phyloP scores from a whole-genome alignment of 305 asterid species.

The Salvia sclarea region DNA sequence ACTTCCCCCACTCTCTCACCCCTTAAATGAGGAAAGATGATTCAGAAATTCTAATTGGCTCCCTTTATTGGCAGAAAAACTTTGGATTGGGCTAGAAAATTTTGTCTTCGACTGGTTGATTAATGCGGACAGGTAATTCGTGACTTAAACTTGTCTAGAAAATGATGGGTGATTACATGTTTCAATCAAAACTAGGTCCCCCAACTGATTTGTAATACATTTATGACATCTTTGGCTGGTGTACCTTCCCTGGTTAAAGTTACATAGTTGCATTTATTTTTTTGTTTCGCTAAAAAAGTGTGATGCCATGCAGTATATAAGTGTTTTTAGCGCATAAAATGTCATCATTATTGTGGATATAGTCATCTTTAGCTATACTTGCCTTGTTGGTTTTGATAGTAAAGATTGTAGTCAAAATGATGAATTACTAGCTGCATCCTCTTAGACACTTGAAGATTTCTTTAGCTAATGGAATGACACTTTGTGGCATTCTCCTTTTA shows the following conservation, averaged over 20 bases:
- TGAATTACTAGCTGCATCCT: no score
- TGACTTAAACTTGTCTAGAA: slow-evolving; percentile 26
- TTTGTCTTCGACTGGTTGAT: slow-evolving; percentile 99
- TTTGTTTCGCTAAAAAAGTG: slow-evolving; percentile 6
- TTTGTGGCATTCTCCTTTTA: no score
- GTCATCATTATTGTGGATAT: slow-evolving; percentile 15
- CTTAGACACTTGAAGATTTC: no score
- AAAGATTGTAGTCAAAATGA: slow-evolving; percentile 9
- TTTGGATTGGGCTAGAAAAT: slow-evolving; percentile 97
- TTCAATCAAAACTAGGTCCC: slow-evolving; percentile 14
- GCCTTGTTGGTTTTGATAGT: slow-evolving; percentile 19
- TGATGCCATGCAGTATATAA: slow-evolving; percentile 9
- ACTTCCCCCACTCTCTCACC: neutral
- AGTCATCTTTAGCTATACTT: neutral
- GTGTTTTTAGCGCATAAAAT: slow-evolving; percentile 19
- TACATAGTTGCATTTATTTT: neutral
- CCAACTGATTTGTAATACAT: slow-evolving; percentile 5
- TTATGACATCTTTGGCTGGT: slow-evolving; percentile 18
- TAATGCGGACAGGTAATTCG: slow-evolving; percentile 93
- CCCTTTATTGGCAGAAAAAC: slow-evolving; percentile 67
- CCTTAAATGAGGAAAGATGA: slow-evolving; percentile 4
- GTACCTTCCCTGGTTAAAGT: slow-evolving; percentile 21
- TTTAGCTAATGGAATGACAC: no score
- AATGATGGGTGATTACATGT: slow-evolving; percentile 19
- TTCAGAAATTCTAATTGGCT: slow-evolving; percentile 28